Conservation (phyloP, 805 yeast genomes). For the Cephaloascus albidus region DNA sequence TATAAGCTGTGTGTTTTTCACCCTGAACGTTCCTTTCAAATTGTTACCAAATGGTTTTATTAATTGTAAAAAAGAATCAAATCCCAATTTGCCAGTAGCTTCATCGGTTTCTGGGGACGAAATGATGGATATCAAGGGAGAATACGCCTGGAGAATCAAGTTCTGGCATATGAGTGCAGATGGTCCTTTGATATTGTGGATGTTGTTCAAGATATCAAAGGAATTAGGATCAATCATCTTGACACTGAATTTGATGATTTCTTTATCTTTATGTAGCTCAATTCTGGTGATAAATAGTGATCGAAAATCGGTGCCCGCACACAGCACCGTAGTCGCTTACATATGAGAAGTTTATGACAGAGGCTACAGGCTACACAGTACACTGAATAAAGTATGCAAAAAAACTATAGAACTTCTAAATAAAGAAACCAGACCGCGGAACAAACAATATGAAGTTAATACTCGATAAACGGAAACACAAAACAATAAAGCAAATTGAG, state of each 20-base stretch:
- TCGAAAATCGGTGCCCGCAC: too few relatives aligned
- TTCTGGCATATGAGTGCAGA: neutral
- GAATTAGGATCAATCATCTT: neutral
- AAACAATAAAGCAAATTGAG: too few relatives aligned
- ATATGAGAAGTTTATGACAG: too few relatives aligned
- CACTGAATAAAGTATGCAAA: too few relatives aligned
- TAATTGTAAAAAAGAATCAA: conserved; percentile 35
- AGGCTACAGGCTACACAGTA: too few relatives aligned
- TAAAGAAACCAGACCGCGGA: too few relatives aligned
- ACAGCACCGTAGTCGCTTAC: too few relatives aligned
- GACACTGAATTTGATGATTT: too few relatives aligned
- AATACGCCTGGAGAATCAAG: conserved; percentile 24
- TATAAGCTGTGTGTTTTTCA: conserved; percentile 41
- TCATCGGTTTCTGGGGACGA: conserved; percentile 37
- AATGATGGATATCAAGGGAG: conserved; percentile 44
- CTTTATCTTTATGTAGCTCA: neutral
- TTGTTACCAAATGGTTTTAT: conserved; percentile 48
- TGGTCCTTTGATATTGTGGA: neutral
- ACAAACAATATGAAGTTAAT: too few relatives aligned
- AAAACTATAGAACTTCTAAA: too few relatives aligned
- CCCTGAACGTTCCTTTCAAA: conserved; percentile 36
- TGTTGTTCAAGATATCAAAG: neutral
- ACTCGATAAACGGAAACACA: too few relatives aligned
- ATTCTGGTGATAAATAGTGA: too few relatives aligned
- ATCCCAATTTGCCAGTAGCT: conserved; percentile 29